phyloP scores from a whole-genome alignment of 306 rosid genomes.

The Ammopiptanthus mongolicus region DNA sequence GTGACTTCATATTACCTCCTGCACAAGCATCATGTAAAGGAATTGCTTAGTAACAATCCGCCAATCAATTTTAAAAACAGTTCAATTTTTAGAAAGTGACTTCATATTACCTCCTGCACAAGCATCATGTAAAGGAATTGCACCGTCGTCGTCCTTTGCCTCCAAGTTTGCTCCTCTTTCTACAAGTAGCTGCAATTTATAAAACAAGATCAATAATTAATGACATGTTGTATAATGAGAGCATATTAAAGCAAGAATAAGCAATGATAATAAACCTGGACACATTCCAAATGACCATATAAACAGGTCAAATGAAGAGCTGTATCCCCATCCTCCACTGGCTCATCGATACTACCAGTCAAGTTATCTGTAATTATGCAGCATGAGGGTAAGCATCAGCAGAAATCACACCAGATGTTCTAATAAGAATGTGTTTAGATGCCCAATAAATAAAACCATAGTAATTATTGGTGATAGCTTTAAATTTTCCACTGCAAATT shows the following conservation, averaged over 20 bases:
- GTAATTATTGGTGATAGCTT: neutral
- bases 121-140: slow-evolving; percentile 88
- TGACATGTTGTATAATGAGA: neutral
- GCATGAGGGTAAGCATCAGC: slow-evolving; percentile 7
- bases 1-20: slow-evolving; percentile 51
- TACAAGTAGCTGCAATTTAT: slow-evolving; percentile 57
- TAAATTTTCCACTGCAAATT: neutral
- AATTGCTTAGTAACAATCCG: no score
- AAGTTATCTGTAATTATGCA: slow-evolving; percentile 49
- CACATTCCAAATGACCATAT: slow-evolving; percentile 74
- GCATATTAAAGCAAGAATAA: neutral
- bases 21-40: no score
- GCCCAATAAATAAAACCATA: neutral
- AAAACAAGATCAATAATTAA: slow-evolving; percentile 10
- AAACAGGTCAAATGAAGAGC: slow-evolving; percentile 88
- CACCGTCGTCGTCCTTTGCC: slow-evolving; percentile 82
- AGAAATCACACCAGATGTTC: neutral
- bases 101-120: slow-evolving; percentile 79
- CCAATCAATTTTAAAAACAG: no score
- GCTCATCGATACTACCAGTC: slow-evolving; percentile 74
- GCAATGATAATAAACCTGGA: slow-evolving; percentile 39
- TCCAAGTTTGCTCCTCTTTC: slow-evolving; percentile 82
- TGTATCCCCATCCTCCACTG: slow-evolving; percentile 92
- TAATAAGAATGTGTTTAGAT: neutral
- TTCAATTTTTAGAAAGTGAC: neutral